Conservation (phyloP, 2,329 filamentous ascomycete genomes). For the Hirsutella thompsonii region DNA sequence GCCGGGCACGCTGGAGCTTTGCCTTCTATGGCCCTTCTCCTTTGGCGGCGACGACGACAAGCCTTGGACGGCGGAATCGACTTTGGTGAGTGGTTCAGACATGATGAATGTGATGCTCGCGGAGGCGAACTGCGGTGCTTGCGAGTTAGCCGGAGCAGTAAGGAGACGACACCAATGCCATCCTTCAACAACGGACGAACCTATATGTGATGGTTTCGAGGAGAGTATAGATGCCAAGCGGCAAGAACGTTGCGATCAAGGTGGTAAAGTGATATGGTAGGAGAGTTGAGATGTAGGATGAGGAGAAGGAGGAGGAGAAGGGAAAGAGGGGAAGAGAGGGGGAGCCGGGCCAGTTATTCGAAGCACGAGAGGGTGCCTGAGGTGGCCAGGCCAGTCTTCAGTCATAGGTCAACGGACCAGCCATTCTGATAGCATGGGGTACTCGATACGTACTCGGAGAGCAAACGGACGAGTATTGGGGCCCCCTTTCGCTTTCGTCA, state of each 20-base stretch:
- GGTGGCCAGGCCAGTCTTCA: conserved; percentile 2
- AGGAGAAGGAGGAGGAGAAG: conserved; percentile 13
- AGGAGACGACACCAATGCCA: background rate
- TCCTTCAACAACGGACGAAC: background rate
- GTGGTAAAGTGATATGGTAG: too few species aligned
- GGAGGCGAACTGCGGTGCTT: conserved; percentile 2
- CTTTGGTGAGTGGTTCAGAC: conserved; percentile 58
- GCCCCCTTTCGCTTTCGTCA: conserved; percentile 23
- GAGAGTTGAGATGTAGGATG: conserved; percentile 2
- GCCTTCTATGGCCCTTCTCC: conserved; percentile 55
- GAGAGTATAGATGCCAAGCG: background rate
- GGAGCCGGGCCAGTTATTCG: conserved; percentile 17
- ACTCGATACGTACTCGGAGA: background rate
- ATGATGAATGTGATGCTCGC: conserved; percentile 12
- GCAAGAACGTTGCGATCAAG: too few species aligned
- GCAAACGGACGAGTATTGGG: conserved; percentile 2
- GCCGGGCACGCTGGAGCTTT: conserved; percentile 60
- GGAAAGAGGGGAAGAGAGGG: conserved; percentile 13
- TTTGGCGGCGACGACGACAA: conserved; percentile 54
- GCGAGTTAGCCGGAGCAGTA: background rate
- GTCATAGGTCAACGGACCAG: background rate
- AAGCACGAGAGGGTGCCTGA: conserved; percentile 5
- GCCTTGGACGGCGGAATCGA: conserved; percentile 84
- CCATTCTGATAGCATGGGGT: too few species aligned
- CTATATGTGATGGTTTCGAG: background rate